Conservation (phyloP, 805 yeast genomes). For the Suhomyces sp. region DNA sequence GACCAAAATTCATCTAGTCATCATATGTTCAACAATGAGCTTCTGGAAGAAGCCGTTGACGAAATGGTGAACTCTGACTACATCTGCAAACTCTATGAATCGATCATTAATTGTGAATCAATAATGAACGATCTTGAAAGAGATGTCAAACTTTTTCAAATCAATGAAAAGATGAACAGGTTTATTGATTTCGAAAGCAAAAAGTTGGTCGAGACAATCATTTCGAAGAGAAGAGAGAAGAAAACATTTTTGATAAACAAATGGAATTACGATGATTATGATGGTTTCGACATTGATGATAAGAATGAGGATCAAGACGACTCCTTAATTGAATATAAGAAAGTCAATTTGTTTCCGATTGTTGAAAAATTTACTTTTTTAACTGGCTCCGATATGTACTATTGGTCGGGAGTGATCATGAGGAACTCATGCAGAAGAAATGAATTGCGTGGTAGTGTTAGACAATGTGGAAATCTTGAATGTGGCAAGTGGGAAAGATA, state of each 20-base stretch:
- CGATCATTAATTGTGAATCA: constrained; percentile 35
- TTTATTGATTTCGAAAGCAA: constrained; percentile 34
- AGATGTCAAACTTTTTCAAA: constrained; percentile 31
- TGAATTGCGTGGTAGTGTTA: constrained; percentile 80
- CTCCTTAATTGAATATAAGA: constrained; percentile 45
- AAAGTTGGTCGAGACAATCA: constrained; percentile 30
- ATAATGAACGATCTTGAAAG: constrained; percentile 33
- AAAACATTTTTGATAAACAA: constrained; percentile 29
- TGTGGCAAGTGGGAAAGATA: constrained; percentile 93
- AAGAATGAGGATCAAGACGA: constrained; percentile 35
- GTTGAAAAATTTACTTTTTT: constrained; percentile 85
- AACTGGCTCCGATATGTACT: constrained; percentile 76
- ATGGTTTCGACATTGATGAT: constrained; percentile 41
- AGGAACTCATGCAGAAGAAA: constrained; percentile 92
- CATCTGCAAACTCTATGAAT: constrained; percentile 30
- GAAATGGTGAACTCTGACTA: constrained; percentile 13
- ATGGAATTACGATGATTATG: constrained; percentile 43
- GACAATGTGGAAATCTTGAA: constrained; percentile 91
- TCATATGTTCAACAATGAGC: constrained; percentile 8
- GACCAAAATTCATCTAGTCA: constrained; percentile 9
- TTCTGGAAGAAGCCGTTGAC: constrained; percentile 3
- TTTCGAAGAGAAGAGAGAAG: constrained; percentile 32
- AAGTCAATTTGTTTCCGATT: constrained; percentile 76
- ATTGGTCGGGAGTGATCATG: constrained; percentile 98
- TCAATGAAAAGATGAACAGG: constrained; percentile 33